These are phyloP conservation scores for Citrus maxima DNA, from an alignment of 345 rosid genomes.

Conservation along the genomic window DNA sequence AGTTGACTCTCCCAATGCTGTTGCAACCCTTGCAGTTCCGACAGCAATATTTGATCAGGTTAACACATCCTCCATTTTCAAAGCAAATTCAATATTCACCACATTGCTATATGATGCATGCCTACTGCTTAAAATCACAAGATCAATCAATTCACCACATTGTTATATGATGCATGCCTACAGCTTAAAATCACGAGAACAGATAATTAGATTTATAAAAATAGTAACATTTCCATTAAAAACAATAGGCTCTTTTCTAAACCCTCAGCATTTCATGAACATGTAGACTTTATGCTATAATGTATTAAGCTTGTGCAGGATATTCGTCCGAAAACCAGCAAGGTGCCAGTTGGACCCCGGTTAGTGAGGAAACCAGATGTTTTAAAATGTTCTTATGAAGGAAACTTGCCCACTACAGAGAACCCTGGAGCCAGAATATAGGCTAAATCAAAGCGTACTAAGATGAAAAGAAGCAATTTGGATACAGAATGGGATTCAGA, in stretches of 20 bases:
- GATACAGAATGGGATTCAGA: background rate
- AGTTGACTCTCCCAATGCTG: slow-evolving; percentile 87
- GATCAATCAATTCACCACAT: too few species aligned
- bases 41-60: slow-evolving; percentile 85
- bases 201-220: too few species aligned
- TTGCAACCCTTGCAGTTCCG: slow-evolving; percentile 86
- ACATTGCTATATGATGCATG: too few species aligned
- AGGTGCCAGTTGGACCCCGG: slow-evolving; percentile 63
- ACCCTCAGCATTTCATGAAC: background rate
- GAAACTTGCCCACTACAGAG: slow-evolving; percentile 64
- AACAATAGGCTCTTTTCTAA: too few species aligned
- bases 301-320: slow-evolving; percentile 42
- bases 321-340: slow-evolving; percentile 66
- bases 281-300: background rate
- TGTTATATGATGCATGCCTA: too few species aligned
- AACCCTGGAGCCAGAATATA: slow-evolving; percentile 49
- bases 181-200: too few species aligned
- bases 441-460: slow-evolving; percentile 1
- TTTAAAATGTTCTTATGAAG: slow-evolving; percentile 69
- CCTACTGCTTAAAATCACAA: too few species aligned
- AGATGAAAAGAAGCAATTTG: background rate
- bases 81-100: background rate
- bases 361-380: slow-evolving; percentile 67
- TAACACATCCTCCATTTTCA: background rate
- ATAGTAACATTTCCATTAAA: too few species aligned